Percentiles rank a stretch among this genome's conserved stretches.
These are phyloP conservation scores for Tylopilus balloui DNA, from an alignment of 768 basidiomycete species.

Conservation along the genomic window DNA sequence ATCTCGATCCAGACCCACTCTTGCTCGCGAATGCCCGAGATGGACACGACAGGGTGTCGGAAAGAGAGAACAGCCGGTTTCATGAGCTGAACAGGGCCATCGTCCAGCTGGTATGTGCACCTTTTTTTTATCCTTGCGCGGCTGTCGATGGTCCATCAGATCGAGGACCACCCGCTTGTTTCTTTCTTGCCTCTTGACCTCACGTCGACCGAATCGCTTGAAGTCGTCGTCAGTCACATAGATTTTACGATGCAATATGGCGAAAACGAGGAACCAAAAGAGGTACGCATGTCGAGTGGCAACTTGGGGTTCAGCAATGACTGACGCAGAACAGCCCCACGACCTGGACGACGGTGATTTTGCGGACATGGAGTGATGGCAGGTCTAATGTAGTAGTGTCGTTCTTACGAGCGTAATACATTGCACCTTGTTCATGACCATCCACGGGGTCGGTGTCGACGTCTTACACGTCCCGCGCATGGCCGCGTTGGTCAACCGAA, in stretches of 20 bases:
- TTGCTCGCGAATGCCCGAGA: conserved; percentile 59
- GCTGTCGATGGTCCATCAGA: conserved; percentile 44
- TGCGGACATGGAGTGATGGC: conserved; percentile 56
- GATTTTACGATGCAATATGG: conserved; percentile 99
- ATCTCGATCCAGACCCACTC: conserved; percentile 92
- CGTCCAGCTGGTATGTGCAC: conserved; percentile 74
- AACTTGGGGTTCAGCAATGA: conserved; percentile 4
- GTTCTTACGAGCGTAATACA: not conserved
- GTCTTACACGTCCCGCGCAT: conserved; percentile 69
- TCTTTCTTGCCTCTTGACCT: conserved; percentile 95
- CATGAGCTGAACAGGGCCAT: conserved; percentile 93
- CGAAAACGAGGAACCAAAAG: conserved; percentile 96
- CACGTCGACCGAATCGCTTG: conserved; percentile 82
- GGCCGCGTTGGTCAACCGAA: conserved; percentile 45
- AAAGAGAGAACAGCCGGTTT: conserved; percentile 74
- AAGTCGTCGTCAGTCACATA: conserved; percentile 88
- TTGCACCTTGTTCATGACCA: conserved; percentile 40
- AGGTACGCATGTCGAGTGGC: conserved; percentile 44
- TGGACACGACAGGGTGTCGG: conserved; percentile 40
- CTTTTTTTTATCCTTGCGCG: not conserved
- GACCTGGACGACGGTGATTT: conserved; percentile 95
- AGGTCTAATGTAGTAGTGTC: not conserved
- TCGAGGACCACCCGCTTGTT: conserved; percentile 97
- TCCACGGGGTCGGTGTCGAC: conserved; percentile 76
- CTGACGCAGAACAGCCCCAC: conserved; percentile 55